Conservation (phyloP, 306 rosid species). For the Ammopiptanthus mongolicus region DNA sequence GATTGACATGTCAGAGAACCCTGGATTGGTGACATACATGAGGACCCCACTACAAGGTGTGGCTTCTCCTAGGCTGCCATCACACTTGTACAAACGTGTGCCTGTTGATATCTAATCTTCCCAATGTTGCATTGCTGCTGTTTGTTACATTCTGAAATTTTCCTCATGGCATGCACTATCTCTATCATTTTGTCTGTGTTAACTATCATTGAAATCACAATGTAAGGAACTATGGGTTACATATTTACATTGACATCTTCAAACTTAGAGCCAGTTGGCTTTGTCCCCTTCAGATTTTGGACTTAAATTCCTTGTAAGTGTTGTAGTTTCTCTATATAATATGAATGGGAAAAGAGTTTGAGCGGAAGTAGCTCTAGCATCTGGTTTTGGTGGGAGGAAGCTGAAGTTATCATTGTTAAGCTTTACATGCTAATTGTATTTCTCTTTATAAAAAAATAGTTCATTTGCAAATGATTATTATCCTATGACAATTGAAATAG, state of each 20-base stretch:
- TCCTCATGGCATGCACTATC: not conserved
- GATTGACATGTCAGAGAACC: slow-evolving; percentile 74
- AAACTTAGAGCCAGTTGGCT: not conserved
- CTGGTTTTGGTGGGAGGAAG: not conserved
- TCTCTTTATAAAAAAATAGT: too few species aligned
- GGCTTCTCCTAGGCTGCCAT: slow-evolving; percentile 69
- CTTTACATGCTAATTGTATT: not conserved
- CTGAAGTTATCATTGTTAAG: not conserved
- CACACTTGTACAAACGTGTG: slow-evolving; percentile 61
- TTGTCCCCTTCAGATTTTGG: not conserved
- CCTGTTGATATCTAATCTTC: slow-evolving; percentile 38
- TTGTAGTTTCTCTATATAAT: not conserved
- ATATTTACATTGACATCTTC: not conserved
- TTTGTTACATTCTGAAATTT: not conserved
- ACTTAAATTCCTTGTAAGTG: not conserved
- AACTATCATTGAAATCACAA: not conserved
- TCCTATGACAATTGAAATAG: not conserved
- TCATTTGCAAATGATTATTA: too few species aligned
- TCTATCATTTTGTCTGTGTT: not conserved
- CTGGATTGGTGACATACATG: slow-evolving; percentile 84
- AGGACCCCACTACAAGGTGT: slow-evolving; percentile 56
- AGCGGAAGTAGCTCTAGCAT: not conserved
- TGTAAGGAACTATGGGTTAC: not conserved
- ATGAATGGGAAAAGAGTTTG: not conserved
- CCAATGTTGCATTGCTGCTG: not conserved